These are phyloP conservation scores for Leptosphaerulina australis DNA, from an alignment of 2,329 filamentous ascomycete genomes.

Conservation along the genomic window DNA sequence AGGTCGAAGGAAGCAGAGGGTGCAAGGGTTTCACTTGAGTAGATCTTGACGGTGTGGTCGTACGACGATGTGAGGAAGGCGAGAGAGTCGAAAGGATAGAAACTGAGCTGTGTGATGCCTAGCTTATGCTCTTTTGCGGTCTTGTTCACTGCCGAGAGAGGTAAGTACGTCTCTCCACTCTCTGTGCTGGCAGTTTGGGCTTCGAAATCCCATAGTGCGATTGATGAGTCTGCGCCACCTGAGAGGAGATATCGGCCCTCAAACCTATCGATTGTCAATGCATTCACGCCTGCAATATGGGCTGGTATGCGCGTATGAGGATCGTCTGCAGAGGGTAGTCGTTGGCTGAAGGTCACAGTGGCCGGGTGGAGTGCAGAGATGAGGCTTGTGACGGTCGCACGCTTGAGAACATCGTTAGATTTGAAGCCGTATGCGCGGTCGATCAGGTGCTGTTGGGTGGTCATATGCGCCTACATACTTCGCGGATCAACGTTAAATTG, in stretches of 20 bases:
- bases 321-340: constrained; percentile 50
- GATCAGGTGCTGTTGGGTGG: constrained; percentile 64
- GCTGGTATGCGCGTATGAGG: constrained; percentile 58
- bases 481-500: constrained; percentile 18
- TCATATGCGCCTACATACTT: constrained; percentile 50
- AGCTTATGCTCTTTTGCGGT: constrained; percentile 62
- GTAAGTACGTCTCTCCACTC: constrained; percentile 33
- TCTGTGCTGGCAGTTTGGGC: constrained; percentile 22
- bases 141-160: constrained; percentile 33
- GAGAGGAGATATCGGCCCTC: constrained; percentile 81
- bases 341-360: constrained; percentile 72
- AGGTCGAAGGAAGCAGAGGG: constrained; percentile 72
- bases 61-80: constrained; percentile 80
- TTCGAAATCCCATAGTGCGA: constrained; percentile 88
- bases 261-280: constrained; percentile 79
- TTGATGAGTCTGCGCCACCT: constrained; percentile 81
- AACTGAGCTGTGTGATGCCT: constrained; percentile 76
- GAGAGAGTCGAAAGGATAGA: constrained; percentile 77
- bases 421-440: constrained; percentile 73
- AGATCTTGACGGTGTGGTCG: constrained; percentile 77
- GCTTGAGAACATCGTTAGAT: constrained; percentile 67
- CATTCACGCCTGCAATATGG: constrained; percentile 79
- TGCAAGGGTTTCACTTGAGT: constrained; percentile 67
- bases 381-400: constrained; percentile 68
- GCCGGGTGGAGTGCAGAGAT: constrained; percentile 72